Conservation (phyloP, 2,329 filamentous ascomycete genomes). For the Penicillium sp. region DNA sequence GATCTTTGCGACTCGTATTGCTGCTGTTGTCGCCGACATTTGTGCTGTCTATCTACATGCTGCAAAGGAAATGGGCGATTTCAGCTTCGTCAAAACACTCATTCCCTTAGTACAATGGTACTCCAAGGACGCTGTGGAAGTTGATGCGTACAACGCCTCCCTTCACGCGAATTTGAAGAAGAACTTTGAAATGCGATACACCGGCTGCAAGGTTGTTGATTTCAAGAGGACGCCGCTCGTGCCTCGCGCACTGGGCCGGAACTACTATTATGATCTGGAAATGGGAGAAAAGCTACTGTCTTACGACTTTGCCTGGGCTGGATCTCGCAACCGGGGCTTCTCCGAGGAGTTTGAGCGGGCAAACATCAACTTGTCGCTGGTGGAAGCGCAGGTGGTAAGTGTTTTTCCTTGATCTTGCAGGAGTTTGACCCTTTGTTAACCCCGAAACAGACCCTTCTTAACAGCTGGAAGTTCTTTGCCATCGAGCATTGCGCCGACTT, state of each 20-base stretch:
- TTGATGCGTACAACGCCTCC: conserved; percentile 80
- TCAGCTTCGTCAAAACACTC: conserved; percentile 63
- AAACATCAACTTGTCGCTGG: conserved; percentile 83
- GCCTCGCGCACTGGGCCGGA: conserved; percentile 60
- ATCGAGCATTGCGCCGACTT: conserved; percentile 71
- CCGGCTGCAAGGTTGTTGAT: conserved; percentile 65
- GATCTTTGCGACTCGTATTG: conserved; percentile 63
- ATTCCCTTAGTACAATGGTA: conserved; percentile 74
- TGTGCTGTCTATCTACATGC: conserved; percentile 88
- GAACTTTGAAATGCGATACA: conserved; percentile 76
- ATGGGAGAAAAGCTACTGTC: conserved; percentile 70
- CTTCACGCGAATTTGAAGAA: conserved; percentile 77
- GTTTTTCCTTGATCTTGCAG: background rate
- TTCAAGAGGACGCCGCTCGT: conserved; percentile 72
- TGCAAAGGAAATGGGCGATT: conserved; percentile 68
- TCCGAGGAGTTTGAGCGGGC: conserved; percentile 75
- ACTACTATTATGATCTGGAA: conserved; percentile 79
- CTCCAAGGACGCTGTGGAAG: conserved; percentile 67
- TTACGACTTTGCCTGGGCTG: conserved; percentile 73
- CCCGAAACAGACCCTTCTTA: conserved; percentile 62
- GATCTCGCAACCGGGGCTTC: conserved; percentile 64
- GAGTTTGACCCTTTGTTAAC: conserved; percentile 29
- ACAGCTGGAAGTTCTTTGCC: conserved; percentile 83
- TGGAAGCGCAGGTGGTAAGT: conserved; percentile 82
- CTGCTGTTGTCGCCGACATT: conserved; percentile 78